Percentiles rank a stretch among this genome's conserved stretches.
phyloP scores from a whole-genome alignment of 768 basidiomycete genomes.

The Peribolospora baueri region DNA sequence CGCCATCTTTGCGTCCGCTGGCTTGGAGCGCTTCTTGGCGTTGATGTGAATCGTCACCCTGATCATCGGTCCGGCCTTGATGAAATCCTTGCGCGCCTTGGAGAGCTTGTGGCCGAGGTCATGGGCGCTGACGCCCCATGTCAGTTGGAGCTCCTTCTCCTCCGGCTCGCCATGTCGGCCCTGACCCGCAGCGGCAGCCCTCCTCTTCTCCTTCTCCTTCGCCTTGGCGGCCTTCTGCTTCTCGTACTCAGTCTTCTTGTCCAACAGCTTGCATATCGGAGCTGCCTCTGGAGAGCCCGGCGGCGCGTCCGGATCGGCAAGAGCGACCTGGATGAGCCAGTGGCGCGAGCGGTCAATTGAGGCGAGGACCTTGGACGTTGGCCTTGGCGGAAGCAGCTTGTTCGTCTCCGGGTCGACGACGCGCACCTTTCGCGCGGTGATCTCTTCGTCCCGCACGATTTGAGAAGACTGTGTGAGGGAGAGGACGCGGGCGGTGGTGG shows the following conservation, averaged over 20 bases:
- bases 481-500: neutral
- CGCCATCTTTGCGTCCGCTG: slow-evolving; percentile 8
- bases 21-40: slow-evolving; percentile 25
- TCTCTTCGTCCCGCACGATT: slow-evolving; percentile 18
- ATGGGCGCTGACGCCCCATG: slow-evolving; percentile 35
- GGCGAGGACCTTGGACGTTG: slow-evolving; percentile 27
- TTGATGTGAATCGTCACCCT: slow-evolving; percentile 34
- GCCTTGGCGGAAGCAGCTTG: slow-evolving; percentile 20
- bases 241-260: slow-evolving; percentile 25
- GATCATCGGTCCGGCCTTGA: slow-evolving; percentile 25
- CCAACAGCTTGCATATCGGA: slow-evolving; percentile 38
- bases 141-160: slow-evolving; percentile 45
- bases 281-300: too few relatives aligned
- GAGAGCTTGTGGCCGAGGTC: slow-evolving; percentile 44
- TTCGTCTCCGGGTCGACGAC: slow-evolving; percentile 28
- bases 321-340: slow-evolving; percentile 32
- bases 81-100: slow-evolving; percentile 34
- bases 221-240: slow-evolving; percentile 22
- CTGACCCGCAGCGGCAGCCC: slow-evolving; percentile 9
- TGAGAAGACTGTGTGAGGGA: neutral
- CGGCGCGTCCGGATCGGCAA: slow-evolving; percentile 18
- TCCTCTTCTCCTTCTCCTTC: slow-evolving; percentile 19
- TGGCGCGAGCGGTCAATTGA: slow-evolving; percentile 23
- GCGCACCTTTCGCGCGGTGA: slow-evolving; percentile 25
- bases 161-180: slow-evolving; percentile 9